These are phyloP conservation scores for Termitomyces sp. DNA, from an alignment of 768 basidiomycete genomes.

Conservation along the genomic window DNA sequence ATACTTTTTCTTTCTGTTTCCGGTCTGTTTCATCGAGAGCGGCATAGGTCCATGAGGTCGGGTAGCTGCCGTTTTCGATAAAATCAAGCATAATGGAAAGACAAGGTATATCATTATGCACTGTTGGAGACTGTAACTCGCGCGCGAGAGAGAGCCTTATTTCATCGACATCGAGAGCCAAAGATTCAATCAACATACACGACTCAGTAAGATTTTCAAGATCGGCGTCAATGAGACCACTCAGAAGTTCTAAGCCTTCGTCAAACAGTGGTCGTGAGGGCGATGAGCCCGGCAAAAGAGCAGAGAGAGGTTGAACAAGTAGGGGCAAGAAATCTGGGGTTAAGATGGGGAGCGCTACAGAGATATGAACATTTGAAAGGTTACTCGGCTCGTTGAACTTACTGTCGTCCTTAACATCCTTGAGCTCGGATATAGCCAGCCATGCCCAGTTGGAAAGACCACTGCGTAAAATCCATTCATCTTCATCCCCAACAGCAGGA, in stretches of 20 bases:
- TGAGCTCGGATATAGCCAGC: constrained; percentile 71
- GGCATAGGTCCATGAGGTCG: constrained; percentile 57
- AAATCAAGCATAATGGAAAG: constrained; percentile 67
- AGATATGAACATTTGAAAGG: neutral
- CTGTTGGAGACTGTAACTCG: constrained; percentile 55
- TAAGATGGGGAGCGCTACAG: constrained; percentile 55
- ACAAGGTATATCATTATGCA: constrained; percentile 56
- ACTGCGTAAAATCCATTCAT: constrained; percentile 66
- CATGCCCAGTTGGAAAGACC: constrained; percentile 76
- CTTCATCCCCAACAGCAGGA: constrained; percentile 30
- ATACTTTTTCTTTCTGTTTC: constrained; percentile 63
- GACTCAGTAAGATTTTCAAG: constrained; percentile 73
- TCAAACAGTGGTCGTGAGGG: constrained; percentile 38
- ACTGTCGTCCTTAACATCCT: constrained; percentile 74
- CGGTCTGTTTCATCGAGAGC: constrained; percentile 48
- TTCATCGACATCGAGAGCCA: constrained; percentile 76
- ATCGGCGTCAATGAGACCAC: constrained; percentile 58
- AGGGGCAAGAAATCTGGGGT: constrained; percentile 62
- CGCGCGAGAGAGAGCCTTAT: constrained; percentile 71
- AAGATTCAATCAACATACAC: constrained; percentile 74
- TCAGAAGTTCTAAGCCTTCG: constrained; percentile 38
- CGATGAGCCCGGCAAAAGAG: constrained; percentile 52
- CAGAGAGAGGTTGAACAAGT: constrained; percentile 54
- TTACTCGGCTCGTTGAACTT: constrained; percentile 18
- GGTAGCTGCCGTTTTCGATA: constrained; percentile 70